A percentile compares a stretch with the other conserved stretches of the same genome.
phyloP scores from a whole-genome alignment of 176 grass and related monocot genomes.

The Musa schizocarpa region DNA sequence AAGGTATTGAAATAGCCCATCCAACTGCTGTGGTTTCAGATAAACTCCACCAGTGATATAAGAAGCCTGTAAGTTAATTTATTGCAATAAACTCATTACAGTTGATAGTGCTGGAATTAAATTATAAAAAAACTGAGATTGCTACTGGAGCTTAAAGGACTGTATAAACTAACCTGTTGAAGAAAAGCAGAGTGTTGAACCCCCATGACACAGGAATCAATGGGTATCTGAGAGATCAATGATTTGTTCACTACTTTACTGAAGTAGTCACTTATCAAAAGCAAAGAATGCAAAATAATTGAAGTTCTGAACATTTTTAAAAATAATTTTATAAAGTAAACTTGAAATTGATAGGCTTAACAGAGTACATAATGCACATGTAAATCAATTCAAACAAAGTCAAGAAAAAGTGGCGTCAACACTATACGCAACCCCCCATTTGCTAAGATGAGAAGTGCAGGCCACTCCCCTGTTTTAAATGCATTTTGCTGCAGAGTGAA shows the following conservation, averaged over 20 bases:
- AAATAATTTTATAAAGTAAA: background rate
- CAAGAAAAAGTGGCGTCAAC: background rate
- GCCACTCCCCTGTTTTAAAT: too few species aligned
- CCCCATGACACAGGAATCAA: conserved; percentile 91
- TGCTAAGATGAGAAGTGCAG: too few species aligned
- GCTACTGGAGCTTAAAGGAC: background rate
- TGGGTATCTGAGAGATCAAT: conserved; percentile 51
- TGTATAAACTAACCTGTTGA: conserved; percentile 47
- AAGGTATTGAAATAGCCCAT: conserved; percentile 85
- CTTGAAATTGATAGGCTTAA: background rate
- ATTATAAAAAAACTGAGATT: background rate
- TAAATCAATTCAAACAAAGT: background rate
- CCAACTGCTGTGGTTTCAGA: conserved; percentile 80
- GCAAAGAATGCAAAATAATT: background rate
- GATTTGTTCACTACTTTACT: background rate
- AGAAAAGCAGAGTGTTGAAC: conserved; percentile 88
- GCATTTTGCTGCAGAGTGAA: too few species aligned
- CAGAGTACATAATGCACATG: background rate
- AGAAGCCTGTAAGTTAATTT: conserved; percentile 59
- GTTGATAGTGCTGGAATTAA: background rate
- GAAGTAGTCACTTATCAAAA: conserved; percentile 9
- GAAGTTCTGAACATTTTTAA: background rate
- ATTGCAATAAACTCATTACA: background rate
- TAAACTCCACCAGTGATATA: conserved; percentile 93
- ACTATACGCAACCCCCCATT: too few species aligned